Evolutionary conservation across 192 early-diverging fungal species (phyloP), one percentile per base, ranked within the genome.

Genomic region (Backusella tuberculispora): DNA sequence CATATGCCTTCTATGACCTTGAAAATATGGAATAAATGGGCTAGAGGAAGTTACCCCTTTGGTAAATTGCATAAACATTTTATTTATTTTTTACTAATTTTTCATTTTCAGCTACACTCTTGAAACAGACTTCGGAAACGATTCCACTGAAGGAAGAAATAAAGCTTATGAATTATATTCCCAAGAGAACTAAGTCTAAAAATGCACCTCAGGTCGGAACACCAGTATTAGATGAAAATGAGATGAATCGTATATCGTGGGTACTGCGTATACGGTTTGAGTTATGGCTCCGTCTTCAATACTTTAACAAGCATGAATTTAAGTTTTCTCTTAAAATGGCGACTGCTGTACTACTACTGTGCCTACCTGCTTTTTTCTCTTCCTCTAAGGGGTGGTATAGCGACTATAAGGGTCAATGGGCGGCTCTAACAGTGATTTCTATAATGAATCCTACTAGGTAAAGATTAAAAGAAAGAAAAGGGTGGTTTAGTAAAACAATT

Each of bases 271-370:
- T 82, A 40, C 84, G 84, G 2, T 87, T 80, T 56, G 66, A 63
- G 1, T 5, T 85, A 17, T 87, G 86, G 86, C 45, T 73, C n/a
- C 29, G 41, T 3, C n/a, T 84, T 6, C 84, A 80, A 42, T 72
- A 76, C 2, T 69, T 84, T 41, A 80, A 79, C 14, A 77, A 74
- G 0, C 81, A 84, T n/a, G 83, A 85, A 45, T 74, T 84, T 73
- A 83, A 85, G 69, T 87, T 84, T 76, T 77, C 77, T 8, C 72
- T 87, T 77, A 87, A 87, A 71, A 85, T 87, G 82, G 84, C 84
- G 15, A 34, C 68, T 7, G 84, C 82, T 37, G 74, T 87, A 5
- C 56, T 76, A 0, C 47, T 85, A 14, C 56, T 85, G 44, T 78
- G 78, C 46, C 41, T 85, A 5, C 81, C 78, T 47, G 81, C 86